Conservation (phyloP, 441 rosid species). For the Bocquillonia castaneifolia region DNA sequence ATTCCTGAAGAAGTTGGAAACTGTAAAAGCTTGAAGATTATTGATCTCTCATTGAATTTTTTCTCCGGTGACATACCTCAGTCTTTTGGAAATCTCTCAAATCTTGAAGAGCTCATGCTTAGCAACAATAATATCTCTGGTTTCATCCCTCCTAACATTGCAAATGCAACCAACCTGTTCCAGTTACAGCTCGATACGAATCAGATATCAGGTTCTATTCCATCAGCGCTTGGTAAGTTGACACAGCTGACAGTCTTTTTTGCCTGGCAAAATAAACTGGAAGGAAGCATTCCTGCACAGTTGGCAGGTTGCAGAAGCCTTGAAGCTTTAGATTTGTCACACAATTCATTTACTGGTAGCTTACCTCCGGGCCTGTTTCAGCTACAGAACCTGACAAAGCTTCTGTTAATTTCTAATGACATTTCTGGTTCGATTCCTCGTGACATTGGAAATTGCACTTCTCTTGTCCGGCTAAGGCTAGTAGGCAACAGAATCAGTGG, state of each 20-base stretch:
- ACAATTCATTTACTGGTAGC: slow-evolving; percentile 70
- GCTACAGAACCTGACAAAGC: slow-evolving; percentile 75
- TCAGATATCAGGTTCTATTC: slow-evolving; percentile 78
- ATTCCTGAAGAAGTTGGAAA: slow-evolving; percentile 84
- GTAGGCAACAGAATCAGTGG: slow-evolving; percentile 66
- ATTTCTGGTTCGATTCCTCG: slow-evolving; percentile 72
- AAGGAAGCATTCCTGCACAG: slow-evolving; percentile 77
- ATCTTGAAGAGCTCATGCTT: slow-evolving; percentile 83
- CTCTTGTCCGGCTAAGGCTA: slow-evolving; percentile 70
- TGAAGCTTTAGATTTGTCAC: slow-evolving; percentile 87
- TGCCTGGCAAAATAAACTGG: slow-evolving; percentile 94
- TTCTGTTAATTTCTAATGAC: slow-evolving; percentile 70
- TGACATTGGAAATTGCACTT: slow-evolving; percentile 72
- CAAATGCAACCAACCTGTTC: slow-evolving; percentile 59
- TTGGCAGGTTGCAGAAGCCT: slow-evolving; percentile 60
- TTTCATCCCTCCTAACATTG: slow-evolving; percentile 57
- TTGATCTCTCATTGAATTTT: slow-evolving; percentile 73
- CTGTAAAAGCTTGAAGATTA: slow-evolving; percentile 54
- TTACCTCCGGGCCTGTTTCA: slow-evolving; percentile 74
- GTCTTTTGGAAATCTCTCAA: slow-evolving; percentile 54
- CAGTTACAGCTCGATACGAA: slow-evolving; percentile 82
- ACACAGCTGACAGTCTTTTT: slow-evolving; percentile 63
- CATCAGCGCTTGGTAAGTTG: slow-evolving; percentile 64
- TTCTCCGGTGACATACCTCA: slow-evolving; percentile 68
- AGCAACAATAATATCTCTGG: slow-evolving; percentile 84